Evolutionary conservation across 2,329 filamentous ascomycete species (phyloP).

Genomic region (Ophiocordyceps camponoti-floridani): DNA sequence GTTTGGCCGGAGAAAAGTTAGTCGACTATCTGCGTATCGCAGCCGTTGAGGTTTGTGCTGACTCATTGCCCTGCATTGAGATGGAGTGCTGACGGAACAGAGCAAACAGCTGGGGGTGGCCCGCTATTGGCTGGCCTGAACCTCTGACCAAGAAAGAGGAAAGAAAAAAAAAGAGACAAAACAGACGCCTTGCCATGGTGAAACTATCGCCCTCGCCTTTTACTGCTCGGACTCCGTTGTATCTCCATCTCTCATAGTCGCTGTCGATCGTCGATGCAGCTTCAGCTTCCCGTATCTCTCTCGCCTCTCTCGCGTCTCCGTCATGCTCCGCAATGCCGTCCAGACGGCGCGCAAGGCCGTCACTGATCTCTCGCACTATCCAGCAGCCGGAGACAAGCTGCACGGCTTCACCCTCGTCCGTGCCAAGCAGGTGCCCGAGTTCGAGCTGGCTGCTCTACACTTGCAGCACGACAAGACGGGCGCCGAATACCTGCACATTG

Average conservation of each 20-base stretch:
- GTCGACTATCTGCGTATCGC: not conserved
- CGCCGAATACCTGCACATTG: conserved; percentile 89
- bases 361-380: conserved; percentile 58
- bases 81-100: too few species aligned
- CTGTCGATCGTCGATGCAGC: not conserved
- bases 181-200: too few species aligned
- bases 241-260: too few species aligned
- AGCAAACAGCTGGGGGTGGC: not conserved
- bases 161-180: not conserved
- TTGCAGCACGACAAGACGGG: conserved; percentile 89
- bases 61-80: not conserved
- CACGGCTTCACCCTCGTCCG: conserved; percentile 87
- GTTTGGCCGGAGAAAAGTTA: not conserved
- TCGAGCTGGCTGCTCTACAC: conserved; percentile 80
- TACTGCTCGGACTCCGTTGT: too few species aligned
- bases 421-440: conserved; percentile 81
- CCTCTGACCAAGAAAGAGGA: not conserved
- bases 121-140: not conserved
- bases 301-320: conserved; percentile 2
- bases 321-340: conserved; percentile 35
- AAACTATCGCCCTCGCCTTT: too few species aligned
- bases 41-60: not conserved
- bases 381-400: conserved; percentile 65
- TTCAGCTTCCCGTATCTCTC: not conserved
- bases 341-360: conserved; percentile 43